These are phyloP conservation scores for Vitis amurensis DNA, from an alignment of 164 flowering plant species.

Conservation along the genomic window DNA sequence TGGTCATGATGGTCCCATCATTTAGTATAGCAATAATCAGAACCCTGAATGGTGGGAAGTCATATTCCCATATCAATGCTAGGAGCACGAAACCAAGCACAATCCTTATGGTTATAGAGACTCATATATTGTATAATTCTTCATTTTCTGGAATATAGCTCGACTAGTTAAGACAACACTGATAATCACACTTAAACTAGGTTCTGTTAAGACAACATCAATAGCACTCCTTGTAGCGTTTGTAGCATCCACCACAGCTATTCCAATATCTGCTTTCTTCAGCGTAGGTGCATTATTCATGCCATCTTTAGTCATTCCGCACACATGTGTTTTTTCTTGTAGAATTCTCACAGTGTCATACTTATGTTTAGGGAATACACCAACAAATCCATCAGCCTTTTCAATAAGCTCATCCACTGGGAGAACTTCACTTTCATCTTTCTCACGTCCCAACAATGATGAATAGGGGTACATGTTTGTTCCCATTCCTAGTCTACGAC, in stretches of 20 bases:
- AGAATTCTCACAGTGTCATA: too few species aligned
- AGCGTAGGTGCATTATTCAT: constrained; percentile 92
- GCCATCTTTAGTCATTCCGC: constrained; percentile 95
- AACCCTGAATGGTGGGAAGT: constrained; percentile 95
- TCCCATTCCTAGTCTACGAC: constrained; percentile 41
- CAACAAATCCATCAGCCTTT: too few species aligned
- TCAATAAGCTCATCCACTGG: too few species aligned
- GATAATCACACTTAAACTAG: constrained; percentile 84
- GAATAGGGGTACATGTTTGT: too few species aligned
- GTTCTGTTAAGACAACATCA: constrained; percentile 85
- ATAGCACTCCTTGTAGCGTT: constrained; percentile 91
- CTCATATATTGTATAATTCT: constrained; percentile 92
- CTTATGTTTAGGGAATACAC: too few species aligned
- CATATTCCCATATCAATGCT: constrained; percentile 84
- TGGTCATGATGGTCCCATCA: constrained; percentile 94
- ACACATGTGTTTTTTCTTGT: constrained; percentile 47
- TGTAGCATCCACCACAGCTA: constrained; percentile 54
- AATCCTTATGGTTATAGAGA: constrained; percentile 87
- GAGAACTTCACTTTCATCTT: too few species aligned
- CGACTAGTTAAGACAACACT: constrained; percentile 87
- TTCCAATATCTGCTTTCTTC: constrained; percentile 64
- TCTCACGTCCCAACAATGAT: too few species aligned
- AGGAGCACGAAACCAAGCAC: constrained; percentile 90
- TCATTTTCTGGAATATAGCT: constrained; percentile 93
- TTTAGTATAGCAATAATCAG: constrained; percentile 82